Evolutionary conservation across 2,329 filamentous ascomycete genomes (phyloP), one percentile per base, ranked within the genome.

Genomic region (Stagonosporopsis chrysanthemi): DNA sequence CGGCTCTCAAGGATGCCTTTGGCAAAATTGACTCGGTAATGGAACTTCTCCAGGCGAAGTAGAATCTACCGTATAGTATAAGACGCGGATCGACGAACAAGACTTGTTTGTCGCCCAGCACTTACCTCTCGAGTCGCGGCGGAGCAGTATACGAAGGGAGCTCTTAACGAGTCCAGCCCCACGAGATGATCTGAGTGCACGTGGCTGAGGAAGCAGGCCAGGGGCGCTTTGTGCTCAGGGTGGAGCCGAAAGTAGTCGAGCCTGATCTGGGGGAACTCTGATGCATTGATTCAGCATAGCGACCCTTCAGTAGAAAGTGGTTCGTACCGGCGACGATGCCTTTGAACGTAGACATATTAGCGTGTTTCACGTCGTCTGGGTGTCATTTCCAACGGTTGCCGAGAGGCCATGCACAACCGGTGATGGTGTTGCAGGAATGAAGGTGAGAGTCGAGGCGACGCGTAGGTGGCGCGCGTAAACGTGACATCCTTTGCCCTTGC

Each of bases 141-240:
- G 1, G 93, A 97, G 78, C 92, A 97, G 76, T 97, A 97, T 19
- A 98, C 86, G 69, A 97, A 97, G 0, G 91, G 90, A 26, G 90
- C 86, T 42, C 87, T 85, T 51, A 93, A 82, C 12, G 83, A 85
- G 66, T 96, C 92, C 1, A 97, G 82, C 0, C 94, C 93, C 33
- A 84, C 83, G 1, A 97, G 83, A 76, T 97, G 94, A 68, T 97
- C 93, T 62, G 90, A 96, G 72, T 97, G 94, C 2, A 96, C 87
- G 83, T 98, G 94, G 75, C 90, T 96, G 24, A 98, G 82, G 71
- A 98, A 97, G 74, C 90, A 95, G 15, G 90, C 92, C 52, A 95
- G 77, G 0, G 92, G 90, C 4, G 89, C 83, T 15, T 77, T 82
- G 15, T 77, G 76, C 6, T 80, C 79, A 4, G 80, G 77, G 43